Evolutionary conservation across 345 rosid species (phyloP), one percentile per base, ranked within the genome.

Genomic region (Firmiana major): DNA sequence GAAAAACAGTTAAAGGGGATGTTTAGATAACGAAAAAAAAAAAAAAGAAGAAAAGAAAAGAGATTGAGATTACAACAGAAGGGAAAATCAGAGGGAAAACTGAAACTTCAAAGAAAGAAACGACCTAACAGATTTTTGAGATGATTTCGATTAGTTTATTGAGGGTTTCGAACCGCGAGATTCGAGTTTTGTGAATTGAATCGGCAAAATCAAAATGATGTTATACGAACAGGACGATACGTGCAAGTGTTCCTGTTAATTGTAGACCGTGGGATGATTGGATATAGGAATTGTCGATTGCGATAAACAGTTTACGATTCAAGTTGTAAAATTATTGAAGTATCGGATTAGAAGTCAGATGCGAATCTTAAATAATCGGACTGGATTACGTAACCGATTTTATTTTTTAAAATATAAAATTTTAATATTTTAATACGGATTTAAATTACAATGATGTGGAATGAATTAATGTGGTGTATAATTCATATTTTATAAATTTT

Each of bases 111-210:
- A 21, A 26, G 15, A 7, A 66, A 59, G 26, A 38, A 77, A 77
- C 67, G 77, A 73, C 40, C 22, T 46, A 65, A 83, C 81, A 2
- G 85, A 84, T 43, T 55, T 77, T 48, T 38, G 26, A 42, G 58
- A 63, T 21, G 24, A 22, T 22, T 66, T 19, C 13, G 11, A 54
- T 53, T 63, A 63, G 12, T 75, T 73, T 58, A 15, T 51, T 43
- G 4, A 49, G 53, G 26, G 59, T 34, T 73, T 73, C 42, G 70
- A 15, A 31, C 42, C n/a, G 26, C 31, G 10, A 59, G 45, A 34
- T 62, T 49, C 16, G 16, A 5, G 13, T 45, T 34, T 2, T 5
- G 21, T 26, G 45, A 58, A 58, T 45, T 13, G 12, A 45, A 68
- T 68, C 38, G 34, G 15, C 15, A 49, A 67, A 49, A 48, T 70